phyloP scores from a whole-genome alignment of 208 protist genomes.

The Strigomonas culicis region DNA sequence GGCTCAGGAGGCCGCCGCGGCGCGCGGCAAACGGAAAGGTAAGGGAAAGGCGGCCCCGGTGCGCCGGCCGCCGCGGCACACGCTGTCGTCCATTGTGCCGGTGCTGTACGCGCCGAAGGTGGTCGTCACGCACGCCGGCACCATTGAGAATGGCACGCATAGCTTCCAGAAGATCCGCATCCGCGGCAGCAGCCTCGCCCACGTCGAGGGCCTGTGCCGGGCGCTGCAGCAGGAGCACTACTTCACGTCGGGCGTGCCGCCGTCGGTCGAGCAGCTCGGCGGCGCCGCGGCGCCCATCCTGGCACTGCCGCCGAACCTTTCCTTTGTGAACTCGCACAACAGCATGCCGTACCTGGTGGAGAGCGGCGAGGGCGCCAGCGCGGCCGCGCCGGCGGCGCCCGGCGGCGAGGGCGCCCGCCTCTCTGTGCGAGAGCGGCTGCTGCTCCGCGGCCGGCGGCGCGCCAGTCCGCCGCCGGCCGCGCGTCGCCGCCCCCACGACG shows the following conservation, averaged over 20 bases:
- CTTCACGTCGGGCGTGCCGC: slow-evolving; percentile 30
- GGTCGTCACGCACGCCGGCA: slow-evolving; percentile 72
- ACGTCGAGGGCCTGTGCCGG: slow-evolving; percentile 59
- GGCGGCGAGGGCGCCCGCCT: too few relatives aligned
- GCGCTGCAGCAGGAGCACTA: slow-evolving; percentile 47
- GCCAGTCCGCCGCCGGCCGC: too few relatives aligned
- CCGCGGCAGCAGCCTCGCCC: slow-evolving; percentile 75
- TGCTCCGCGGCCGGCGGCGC: too few relatives aligned
- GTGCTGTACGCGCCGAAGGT: slow-evolving; percentile 84
- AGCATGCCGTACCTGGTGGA: background rate
- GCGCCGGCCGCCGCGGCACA: background rate
- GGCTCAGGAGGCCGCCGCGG: background rate
- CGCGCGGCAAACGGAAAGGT: background rate
- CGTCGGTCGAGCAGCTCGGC: background rate
- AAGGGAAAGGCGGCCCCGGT: slow-evolving; percentile 8
- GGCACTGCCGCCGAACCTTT: slow-evolving; percentile 25
- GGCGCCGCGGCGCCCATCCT: background rate
- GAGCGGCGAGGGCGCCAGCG: too few relatives aligned
- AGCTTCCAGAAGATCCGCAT: slow-evolving; percentile 85
- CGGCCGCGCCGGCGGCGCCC: too few relatives aligned
- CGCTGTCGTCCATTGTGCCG: slow-evolving; percentile 33
- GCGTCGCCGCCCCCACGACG: too few relatives aligned
- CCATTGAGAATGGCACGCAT: slow-evolving; percentile 77
- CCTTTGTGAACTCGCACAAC: slow-evolving; percentile 17
- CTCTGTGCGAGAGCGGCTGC: too few relatives aligned